A percentile compares a stretch with the other conserved stretches of the same genome.
phyloP scores from a whole-genome alignment of 139 green algal genomes.

The Picochlorum sp. region DNA sequence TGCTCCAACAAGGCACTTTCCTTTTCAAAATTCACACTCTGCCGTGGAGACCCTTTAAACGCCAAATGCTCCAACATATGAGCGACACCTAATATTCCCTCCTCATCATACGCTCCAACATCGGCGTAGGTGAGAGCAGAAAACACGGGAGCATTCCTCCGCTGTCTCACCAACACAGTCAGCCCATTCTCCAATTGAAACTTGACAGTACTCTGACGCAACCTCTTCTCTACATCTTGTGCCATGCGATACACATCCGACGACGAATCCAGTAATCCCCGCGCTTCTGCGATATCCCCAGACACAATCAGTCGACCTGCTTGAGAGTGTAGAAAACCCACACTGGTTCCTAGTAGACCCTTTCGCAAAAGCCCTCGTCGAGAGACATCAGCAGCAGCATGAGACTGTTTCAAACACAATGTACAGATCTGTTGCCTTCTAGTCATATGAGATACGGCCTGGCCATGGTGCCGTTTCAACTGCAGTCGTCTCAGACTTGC shows the following conservation, averaged over 20 bases:
- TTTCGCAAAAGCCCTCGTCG: no score
- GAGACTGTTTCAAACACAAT: no score
- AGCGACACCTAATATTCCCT: slow-evolving; percentile 66
- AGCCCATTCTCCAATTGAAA: slow-evolving; percentile 85
- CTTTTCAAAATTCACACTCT: slow-evolving; percentile 30
- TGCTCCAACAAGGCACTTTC: slow-evolving; percentile 56
- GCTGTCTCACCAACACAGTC: slow-evolving; percentile 71
- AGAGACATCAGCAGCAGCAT: no score
- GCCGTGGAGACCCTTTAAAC: slow-evolving; percentile 61
- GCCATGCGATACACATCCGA: neutral
- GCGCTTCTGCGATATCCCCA: neutral
- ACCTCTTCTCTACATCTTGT: neutral
- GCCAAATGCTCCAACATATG: slow-evolving; percentile 85
- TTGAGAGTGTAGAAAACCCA: no score
- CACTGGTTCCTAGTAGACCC: no score
- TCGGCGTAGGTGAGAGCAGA: slow-evolving; percentile 62
- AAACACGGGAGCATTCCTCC: slow-evolving; percentile 60
- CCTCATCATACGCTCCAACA: slow-evolving; percentile 69
- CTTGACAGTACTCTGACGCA: slow-evolving; percentile 20
- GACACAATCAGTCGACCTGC: no score
- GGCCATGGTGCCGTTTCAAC: no score
- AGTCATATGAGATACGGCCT: no score
- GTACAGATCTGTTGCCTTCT: no score
- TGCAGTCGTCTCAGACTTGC: no score
- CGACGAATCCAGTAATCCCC: neutral